A percentile compares a stretch with the other conserved stretches of the same genome.
Conservation (phyloP, 2,329 filamentous ascomycete species). For the Lasiodiplodia hormozganensis region DNA sequence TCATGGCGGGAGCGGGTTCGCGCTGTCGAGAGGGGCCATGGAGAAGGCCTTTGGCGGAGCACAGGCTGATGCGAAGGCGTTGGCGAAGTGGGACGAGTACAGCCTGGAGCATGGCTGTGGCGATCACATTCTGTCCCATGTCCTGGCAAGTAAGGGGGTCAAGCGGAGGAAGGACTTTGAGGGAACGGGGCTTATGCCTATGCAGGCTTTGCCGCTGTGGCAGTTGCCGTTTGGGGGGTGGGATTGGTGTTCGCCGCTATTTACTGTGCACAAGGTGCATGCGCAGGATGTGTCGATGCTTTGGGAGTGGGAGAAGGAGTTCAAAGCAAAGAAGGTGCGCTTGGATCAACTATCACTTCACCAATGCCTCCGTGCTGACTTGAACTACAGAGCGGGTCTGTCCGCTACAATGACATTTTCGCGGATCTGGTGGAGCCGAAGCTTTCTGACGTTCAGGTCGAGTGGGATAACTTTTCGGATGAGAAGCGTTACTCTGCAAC, state of each 20-base stretch:
- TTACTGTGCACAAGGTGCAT: slow-evolving; percentile 48
- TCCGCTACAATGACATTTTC: slow-evolving; percentile 46
- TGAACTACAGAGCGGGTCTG: slow-evolving; percentile 26
- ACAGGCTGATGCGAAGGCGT: slow-evolving; percentile 42
- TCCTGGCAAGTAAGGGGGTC: slow-evolving; percentile 46
- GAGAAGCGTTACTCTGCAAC: slow-evolving; percentile 37
- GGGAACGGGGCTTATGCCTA: slow-evolving; percentile 50
- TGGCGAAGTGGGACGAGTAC: slow-evolving; percentile 42
- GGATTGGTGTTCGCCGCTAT: slow-evolving; percentile 53
- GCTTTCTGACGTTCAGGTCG: slow-evolving; percentile 36
- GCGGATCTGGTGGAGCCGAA: slow-evolving; percentile 37
- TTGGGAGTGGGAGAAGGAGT: slow-evolving; percentile 38
- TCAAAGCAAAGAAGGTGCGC: slow-evolving; percentile 25
- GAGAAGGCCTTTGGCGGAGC: slow-evolving; percentile 37
- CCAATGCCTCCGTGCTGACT: slow-evolving; percentile 17
- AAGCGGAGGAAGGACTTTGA: slow-evolving; percentile 34
- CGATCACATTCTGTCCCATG: slow-evolving; percentile 47
- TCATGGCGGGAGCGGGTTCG: slow-evolving; percentile 52
- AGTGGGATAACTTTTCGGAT: slow-evolving; percentile 46
- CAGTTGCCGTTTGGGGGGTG: slow-evolving; percentile 45
- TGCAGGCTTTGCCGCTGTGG: slow-evolving; percentile 31
- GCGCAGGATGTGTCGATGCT: slow-evolving; percentile 41
- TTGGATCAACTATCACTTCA: slow-evolving; percentile 30
- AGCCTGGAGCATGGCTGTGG: slow-evolving; percentile 43
- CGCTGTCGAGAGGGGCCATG: slow-evolving; percentile 59